These are phyloP conservation scores for Suhomyces bribrorum DNA, from an alignment of 1,139 yeast genomes.

Conservation along the genomic window DNA sequence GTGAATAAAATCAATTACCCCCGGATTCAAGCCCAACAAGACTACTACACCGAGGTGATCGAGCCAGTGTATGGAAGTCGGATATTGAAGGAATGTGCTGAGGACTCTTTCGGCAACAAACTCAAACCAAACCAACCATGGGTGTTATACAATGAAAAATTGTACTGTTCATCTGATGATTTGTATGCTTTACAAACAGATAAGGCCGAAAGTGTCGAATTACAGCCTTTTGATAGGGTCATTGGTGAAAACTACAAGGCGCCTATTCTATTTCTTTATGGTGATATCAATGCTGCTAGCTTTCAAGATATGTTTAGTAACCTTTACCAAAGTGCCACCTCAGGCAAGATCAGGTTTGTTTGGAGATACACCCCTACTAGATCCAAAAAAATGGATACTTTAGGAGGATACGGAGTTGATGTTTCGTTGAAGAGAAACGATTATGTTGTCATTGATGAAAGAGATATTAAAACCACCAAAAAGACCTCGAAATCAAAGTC, in stretches of 20 bases:
- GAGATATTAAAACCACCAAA: constrained; percentile 28
- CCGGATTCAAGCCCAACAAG: constrained; percentile 62
- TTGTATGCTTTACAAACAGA: constrained; percentile 66
- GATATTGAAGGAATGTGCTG: constrained; percentile 27
- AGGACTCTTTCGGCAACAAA: constrained; percentile 39
- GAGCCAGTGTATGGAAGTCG: constrained; percentile 21
- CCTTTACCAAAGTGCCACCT: constrained; percentile 58
- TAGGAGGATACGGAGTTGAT: constrained; percentile 70
- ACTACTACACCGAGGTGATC: constrained; percentile 42
- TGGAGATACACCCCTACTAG: constrained; percentile 64
- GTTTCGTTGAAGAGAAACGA: constrained; percentile 64
- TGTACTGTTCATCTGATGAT: constrained; percentile 66
- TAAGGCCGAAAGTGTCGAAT: constrained; percentile 21
- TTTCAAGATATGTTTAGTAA: constrained; percentile 61
- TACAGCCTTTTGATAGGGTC: constrained; percentile 58
- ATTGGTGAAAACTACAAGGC: constrained; percentile 50
- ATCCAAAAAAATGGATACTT: constrained; percentile 25
- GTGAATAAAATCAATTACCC: constrained; percentile 60
- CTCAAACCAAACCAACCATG: constrained; percentile 40
- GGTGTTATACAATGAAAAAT: constrained; percentile 51
- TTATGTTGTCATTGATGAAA: constrained; percentile 62
- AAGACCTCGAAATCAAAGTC: constrained; percentile 1
- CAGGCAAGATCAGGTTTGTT: constrained; percentile 69
- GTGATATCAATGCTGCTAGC: constrained; percentile 46
- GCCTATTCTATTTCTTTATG: constrained; percentile 49